phyloP scores from a whole-genome alignment of 331 rosid genomes.

The Malus hybrid region DNA sequence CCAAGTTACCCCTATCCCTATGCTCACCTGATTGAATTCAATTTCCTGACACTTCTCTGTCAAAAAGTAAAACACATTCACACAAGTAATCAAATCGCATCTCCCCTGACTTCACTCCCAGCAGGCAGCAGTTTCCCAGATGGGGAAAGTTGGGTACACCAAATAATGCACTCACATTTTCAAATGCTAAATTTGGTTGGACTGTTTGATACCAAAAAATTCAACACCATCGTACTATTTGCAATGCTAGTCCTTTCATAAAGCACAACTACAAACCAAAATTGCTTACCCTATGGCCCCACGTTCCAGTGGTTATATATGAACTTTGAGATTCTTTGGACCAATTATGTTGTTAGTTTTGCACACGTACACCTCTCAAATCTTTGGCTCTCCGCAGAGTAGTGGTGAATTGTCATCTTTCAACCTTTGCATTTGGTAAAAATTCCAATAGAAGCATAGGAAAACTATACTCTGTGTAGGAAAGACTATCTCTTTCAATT shows the following conservation, averaged over 20 bases:
- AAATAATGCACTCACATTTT: background rate
- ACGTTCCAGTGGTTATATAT: conserved; percentile 3
- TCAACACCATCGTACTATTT: conserved; percentile 3
- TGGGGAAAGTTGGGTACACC: background rate
- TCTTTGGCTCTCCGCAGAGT: background rate
- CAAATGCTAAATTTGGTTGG: background rate
- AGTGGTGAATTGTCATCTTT: background rate
- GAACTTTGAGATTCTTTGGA: background rate
- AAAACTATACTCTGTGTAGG: background rate
- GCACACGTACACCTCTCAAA: background rate
- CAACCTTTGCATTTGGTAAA: background rate
- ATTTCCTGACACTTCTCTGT: background rate
- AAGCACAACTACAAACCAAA: background rate
- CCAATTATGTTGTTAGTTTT: background rate
- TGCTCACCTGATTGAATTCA: background rate
- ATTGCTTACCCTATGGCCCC: background rate
- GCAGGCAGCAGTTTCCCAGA: background rate
- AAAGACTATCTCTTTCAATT: background rate
- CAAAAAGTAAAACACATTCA: background rate
- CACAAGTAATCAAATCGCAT: background rate
- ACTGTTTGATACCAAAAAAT: background rate
- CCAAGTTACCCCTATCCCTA: background rate
- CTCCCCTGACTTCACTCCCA: background rate
- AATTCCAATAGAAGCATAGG: background rate
- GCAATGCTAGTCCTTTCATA: conserved; percentile 1